A percentile compares a stretch with the other conserved stretches of the same genome.
These are phyloP conservation scores for Euptelea pleiosperma DNA, from an alignment of 164 flowering plant species.

Conservation along the genomic window DNA sequence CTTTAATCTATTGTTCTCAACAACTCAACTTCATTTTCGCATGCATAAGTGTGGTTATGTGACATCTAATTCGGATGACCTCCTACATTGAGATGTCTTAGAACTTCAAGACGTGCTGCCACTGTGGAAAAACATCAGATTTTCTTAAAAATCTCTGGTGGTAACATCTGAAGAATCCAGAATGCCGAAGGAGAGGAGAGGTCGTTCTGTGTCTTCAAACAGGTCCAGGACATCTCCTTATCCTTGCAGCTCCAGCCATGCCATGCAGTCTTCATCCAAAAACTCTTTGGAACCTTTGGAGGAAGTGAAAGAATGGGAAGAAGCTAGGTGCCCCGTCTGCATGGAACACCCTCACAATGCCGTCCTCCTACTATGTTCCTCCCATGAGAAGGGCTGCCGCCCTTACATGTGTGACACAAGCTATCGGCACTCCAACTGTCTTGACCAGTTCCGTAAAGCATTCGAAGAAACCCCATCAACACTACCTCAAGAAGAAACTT, in stretches of 20 bases:
- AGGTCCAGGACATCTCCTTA: conserved; percentile 57
- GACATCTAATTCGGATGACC: neutral
- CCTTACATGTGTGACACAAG: conserved; percentile 96
- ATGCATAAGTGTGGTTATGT: too few species aligned
- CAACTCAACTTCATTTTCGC: too few species aligned
- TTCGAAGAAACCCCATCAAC: conserved; percentile 31
- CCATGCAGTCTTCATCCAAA: conserved; percentile 32
- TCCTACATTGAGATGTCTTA: neutral
- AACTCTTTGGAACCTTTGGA: conserved; percentile 32
- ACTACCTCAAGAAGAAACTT: conserved; percentile 25
- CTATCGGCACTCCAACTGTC: conserved; percentile 84
- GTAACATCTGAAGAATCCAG: neutral
- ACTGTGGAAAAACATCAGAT: neutral
- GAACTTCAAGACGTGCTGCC: neutral
- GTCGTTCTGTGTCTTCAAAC: conserved; percentile 50
- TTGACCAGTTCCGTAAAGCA: conserved; percentile 79
- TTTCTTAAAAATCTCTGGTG: neutral
- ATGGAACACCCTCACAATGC: conserved; percentile 98
- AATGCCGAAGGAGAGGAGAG: conserved; percentile 82
- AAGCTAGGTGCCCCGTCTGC: conserved; percentile 90
- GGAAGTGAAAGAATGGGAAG: conserved; percentile 79
- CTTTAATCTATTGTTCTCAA: too few species aligned
- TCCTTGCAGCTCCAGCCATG: conserved; percentile 54
- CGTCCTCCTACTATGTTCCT: conserved; percentile 72
- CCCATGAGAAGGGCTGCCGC: conserved; percentile 82